Percentiles rank a stretch among this genome's conserved stretches.
phyloP scores from a whole-genome alignment of 352 stramenopile species.

The Sclerospora graminicola region DNA sequence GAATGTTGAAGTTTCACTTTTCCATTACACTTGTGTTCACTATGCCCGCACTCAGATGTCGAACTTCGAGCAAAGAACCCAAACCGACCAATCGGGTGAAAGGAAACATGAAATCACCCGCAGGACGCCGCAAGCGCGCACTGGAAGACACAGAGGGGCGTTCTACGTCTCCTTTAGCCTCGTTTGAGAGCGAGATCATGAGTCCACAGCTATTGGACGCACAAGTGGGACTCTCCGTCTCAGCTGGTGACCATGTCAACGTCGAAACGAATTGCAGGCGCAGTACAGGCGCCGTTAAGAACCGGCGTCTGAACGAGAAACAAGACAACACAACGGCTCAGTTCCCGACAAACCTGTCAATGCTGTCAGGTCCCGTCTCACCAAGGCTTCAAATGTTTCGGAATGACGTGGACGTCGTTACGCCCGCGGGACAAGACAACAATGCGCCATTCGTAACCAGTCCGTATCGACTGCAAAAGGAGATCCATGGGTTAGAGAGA shows the following conservation, averaged over 20 bases:
- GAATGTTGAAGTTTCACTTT: neutral
- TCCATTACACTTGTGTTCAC: no score
- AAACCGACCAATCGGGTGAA: neutral
- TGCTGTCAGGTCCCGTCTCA: constrained; percentile 1
- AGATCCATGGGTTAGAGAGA: neutral
- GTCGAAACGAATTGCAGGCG: constrained; percentile 3
- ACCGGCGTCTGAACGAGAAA: constrained; percentile 12
- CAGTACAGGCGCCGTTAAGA: constrained; percentile 19
- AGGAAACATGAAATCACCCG: neutral
- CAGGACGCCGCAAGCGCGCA: constrained; percentile 17
- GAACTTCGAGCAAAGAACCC: no score
- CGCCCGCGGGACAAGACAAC: constrained; percentile 1
- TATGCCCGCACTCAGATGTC: no score
- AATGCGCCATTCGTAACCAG: constrained; percentile 2
- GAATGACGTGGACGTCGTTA: constrained; percentile 3
- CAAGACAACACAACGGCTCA: no score
- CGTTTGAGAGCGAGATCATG: constrained; percentile 13
- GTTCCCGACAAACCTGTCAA: no score
- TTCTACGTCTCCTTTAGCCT: constrained; percentile 1
- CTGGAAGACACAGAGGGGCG: constrained; percentile 19
- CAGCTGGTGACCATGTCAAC: neutral
- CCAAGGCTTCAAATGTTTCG: constrained; percentile 6
- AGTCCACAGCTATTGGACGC: constrained; percentile 10
- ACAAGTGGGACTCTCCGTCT: constrained; percentile 6
- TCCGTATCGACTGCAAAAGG: constrained; percentile 13